A percentile compares a stretch with the other conserved stretches of the same genome.
Evolutionary conservation across 257 asterid species (phyloP).

Genomic region (Primulina tabacum): DNA sequence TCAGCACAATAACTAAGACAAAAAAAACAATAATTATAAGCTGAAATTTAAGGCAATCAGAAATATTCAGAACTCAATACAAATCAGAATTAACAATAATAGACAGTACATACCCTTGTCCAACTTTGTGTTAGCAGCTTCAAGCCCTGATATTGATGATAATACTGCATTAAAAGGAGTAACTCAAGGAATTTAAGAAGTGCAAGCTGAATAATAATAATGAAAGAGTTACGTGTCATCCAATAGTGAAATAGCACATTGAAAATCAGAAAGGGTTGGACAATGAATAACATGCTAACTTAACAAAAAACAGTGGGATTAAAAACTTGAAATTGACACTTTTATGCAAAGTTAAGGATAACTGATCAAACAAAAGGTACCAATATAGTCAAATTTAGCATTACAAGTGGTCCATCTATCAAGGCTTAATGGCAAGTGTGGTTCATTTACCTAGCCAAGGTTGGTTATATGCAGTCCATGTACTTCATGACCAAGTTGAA

Average conservation of each 20-base stretch:
- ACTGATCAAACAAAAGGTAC: constrained; percentile 16
- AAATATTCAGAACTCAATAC: not conserved
- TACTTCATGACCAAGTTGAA: not conserved
- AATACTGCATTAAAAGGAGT: constrained; percentile 39
- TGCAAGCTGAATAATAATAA: not conserved
- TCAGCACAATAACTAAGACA: constrained; percentile 14
- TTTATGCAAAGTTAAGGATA: not conserved
- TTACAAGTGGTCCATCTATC: constrained; percentile 1
- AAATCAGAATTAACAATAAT: constrained; percentile 15
- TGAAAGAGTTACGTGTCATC: not conserved
- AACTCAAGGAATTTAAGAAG: not conserved
- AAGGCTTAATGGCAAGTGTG: not conserved
- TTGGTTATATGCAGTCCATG: not conserved
- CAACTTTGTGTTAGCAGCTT: constrained; percentile 37
- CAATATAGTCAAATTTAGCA: constrained; percentile 5
- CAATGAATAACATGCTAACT: constrained; percentile 4
- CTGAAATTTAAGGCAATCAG: not conserved
- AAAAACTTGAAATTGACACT: not conserved
- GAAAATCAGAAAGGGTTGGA: constrained; percentile 15
- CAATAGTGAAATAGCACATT: not conserved
- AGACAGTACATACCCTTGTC: constrained; percentile 35
- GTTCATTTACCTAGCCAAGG: not conserved
- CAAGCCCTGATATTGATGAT: constrained; percentile 57
- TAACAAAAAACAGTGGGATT: constrained; percentile 7
- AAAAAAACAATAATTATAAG: constrained; percentile 1